Evolutionary conservation across 768 basidiomycete species (phyloP).

Genomic region (Boletus fagicola): DNA sequence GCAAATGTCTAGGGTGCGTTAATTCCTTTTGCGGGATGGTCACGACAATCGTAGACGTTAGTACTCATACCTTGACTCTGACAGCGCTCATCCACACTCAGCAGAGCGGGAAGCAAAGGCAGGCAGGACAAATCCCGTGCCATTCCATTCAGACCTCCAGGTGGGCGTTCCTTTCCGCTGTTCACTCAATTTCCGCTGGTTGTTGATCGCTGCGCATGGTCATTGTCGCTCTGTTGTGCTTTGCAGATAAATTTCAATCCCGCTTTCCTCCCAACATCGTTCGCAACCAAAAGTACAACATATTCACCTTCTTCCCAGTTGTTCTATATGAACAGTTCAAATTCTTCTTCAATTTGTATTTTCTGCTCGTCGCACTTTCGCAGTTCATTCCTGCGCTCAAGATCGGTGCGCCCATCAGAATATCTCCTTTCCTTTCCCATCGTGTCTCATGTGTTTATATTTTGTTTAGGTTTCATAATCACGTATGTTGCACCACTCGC

Average conservation of each 20-base stretch:
- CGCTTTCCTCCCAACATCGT: constrained; percentile 86
- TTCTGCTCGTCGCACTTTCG: constrained; percentile 92
- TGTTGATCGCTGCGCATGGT: background rate
- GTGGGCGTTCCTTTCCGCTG: constrained; percentile 34
- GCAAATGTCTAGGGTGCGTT: constrained; percentile 18
- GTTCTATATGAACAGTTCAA: constrained; percentile 99
- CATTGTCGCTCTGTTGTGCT: background rate
- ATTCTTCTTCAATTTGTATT: constrained; percentile 99
- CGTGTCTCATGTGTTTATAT: background rate
- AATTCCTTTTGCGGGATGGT: background rate
- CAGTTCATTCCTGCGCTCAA: constrained; percentile 96
- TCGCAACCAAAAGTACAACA: constrained; percentile 97
- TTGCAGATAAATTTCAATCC: constrained; percentile 65
- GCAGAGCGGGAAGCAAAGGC: constrained; percentile 10
- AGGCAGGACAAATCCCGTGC: constrained; percentile 72
- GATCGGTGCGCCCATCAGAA: constrained; percentile 62
- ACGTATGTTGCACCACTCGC: constrained; percentile 97
- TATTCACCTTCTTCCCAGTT: constrained; percentile 93
- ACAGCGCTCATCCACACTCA: constrained; percentile 26
- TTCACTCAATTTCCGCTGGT: background rate
- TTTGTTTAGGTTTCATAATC: constrained; percentile 74
- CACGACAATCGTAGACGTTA: background rate
- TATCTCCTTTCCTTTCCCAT: background rate
- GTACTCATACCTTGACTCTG: background rate
- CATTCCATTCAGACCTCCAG: constrained; percentile 73